Evolutionary conservation across 2,329 filamentous ascomycete genomes (phyloP).

Genomic region (Ophiostoma populinum): DNA sequence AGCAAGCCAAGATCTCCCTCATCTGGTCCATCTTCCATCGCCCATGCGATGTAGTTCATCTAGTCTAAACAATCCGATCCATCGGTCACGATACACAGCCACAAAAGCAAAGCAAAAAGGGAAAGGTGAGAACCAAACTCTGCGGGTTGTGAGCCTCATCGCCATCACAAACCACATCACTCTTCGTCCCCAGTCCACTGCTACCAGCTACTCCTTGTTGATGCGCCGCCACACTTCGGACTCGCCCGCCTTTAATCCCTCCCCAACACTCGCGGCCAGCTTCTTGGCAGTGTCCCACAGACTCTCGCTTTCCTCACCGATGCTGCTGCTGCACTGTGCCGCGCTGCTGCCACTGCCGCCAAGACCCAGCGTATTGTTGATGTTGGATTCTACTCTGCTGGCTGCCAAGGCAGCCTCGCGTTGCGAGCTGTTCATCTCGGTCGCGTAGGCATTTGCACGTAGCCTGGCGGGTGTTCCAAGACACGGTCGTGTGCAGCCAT

Average conservation of each 20-base stretch:
- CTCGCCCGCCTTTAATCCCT: slow-evolving; percentile 40
- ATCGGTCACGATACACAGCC: no score
- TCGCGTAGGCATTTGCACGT: slow-evolving; percentile 37
- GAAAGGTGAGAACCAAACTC: no score
- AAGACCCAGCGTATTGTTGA: not conserved
- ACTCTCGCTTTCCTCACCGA: slow-evolving; percentile 24
- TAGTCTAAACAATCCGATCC: no score
- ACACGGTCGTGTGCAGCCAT: slow-evolving; percentile 3
- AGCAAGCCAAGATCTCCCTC: no score
- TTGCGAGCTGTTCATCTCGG: slow-evolving; percentile 32
- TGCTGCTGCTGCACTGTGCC: not conserved
- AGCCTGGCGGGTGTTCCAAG: slow-evolving; percentile 33
- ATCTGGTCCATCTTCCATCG: no score
- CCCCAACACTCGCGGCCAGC: slow-evolving; percentile 37
- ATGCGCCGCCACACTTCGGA: slow-evolving; percentile 45
- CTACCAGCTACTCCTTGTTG: slow-evolving; percentile 40
- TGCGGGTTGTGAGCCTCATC: no score
- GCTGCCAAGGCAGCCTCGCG: slow-evolving; percentile 16
- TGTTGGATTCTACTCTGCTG: not conserved
- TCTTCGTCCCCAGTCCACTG: no score
- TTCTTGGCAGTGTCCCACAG: slow-evolving; percentile 41
- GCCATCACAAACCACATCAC: no score
- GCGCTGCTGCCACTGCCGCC: not conserved
- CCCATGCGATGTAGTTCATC: no score
- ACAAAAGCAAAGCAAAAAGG: no score